phyloP scores from a whole-genome alignment of 2,329 filamentous ascomycete genomes.

The Diaporthe vexans region DNA sequence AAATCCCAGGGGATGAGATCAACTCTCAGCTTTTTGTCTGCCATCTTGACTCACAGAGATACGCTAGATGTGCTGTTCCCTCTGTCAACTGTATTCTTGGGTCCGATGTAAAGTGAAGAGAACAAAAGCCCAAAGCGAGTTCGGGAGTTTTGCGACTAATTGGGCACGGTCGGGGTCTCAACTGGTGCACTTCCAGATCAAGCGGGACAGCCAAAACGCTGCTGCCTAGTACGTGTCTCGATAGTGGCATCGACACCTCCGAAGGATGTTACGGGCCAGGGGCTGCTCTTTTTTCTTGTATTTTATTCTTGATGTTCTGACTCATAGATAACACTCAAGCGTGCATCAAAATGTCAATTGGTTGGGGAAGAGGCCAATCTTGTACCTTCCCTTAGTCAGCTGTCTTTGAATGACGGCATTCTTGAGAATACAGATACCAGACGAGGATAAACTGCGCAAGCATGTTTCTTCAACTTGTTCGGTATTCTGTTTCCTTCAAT shows the following conservation, averaged over 20 bases:
- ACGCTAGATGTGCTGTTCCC: rapidly evolving
- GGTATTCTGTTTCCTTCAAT: too few species aligned
- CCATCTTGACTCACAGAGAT: not conserved
- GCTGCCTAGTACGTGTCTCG: not conserved
- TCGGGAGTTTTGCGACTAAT: too few species aligned
- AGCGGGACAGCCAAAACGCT: not conserved
- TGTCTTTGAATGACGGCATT: too few species aligned
- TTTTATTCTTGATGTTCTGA: not conserved
- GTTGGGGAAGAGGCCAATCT: not conserved
- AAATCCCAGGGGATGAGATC: constrained; percentile 61
- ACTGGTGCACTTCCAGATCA: not conserved
- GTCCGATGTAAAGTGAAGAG: not conserved
- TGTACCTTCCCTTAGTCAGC: not conserved
- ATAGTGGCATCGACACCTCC: not conserved
- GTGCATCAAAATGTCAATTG: not conserved
- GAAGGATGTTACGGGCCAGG: not conserved
- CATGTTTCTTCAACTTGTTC: too few species aligned
- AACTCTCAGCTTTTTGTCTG: constrained; percentile 44
- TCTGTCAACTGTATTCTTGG: not conserved
- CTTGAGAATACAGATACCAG: too few species aligned
- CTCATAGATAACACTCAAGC: constrained; percentile 2
- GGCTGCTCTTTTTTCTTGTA: not conserved
- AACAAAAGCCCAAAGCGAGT: not conserved
- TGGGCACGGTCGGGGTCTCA: not conserved
- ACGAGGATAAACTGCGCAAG: too few species aligned